Base-by-base conservation (phyloP, 169 alveolate species). In the Cyclospora cayetanensis region DNA sequence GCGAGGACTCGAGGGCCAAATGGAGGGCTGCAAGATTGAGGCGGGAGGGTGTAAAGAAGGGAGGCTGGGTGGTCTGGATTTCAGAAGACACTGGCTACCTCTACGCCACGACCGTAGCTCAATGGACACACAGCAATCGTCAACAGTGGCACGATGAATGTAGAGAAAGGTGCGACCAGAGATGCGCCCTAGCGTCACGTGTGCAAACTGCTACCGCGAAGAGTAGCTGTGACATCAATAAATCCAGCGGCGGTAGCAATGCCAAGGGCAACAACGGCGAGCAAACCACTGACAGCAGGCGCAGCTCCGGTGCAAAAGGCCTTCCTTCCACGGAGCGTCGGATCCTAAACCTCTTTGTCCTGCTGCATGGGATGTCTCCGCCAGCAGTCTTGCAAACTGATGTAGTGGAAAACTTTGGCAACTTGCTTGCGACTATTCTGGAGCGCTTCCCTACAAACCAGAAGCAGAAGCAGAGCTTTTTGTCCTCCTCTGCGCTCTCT, bases 331-430 rank as follows among this genome's bases (percentile, higher is more conserved):
- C n/a, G n/a, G 60, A 46, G 60, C 60, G 60, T 7, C 80, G 80
- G 52, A 18, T 39, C 29, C 52, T 68, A 15, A 20, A 68, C 80
- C 46, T 68, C 34, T 68, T 68, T 34, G 27, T 68, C 12, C 35
- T 68, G 27, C 80, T 68, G n/a, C 80, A 68, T 39, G 80, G 80
- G 4, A 3, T 68, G 52, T 27, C 80, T 31, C 80, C 80, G 15
- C 80, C 80, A 1, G 80, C 46, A 11, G 42, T 68, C 12, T 15
- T 46, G 60, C 46, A 68, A 29, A 5, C 80, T 27, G 80, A 68
- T 50, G 80, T 68, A 20, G 35, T 39, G 50, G 80, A 68, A 50
- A 68, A 68, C 80, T 68, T 31, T 31, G 80, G 80, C 27, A 68
- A 68, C 18, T 25, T 68, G 31, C 29, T 68, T 22, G 80, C 80